Evolutionary conservation across 176 grass and related monocot species (phyloP), one percentile per base, ranked within the genome.

Genomic region (Avena eriantha): DNA sequence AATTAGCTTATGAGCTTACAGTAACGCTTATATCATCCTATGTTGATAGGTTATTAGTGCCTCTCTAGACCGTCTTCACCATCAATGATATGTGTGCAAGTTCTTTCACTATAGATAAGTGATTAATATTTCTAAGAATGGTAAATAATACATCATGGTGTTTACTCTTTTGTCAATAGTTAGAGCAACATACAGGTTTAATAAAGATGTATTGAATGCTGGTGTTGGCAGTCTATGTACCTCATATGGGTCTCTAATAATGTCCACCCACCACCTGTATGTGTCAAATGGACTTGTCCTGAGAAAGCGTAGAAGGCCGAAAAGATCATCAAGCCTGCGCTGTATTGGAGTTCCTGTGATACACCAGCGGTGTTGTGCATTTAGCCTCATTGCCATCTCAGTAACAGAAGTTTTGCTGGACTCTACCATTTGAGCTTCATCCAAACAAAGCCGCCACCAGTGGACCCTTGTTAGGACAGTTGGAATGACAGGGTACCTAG

Each of bases 401-500:
- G 91, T 95, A 61, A 95, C 86, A 76, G 82, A 90, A 87, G 88
- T 91, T 86, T 86, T 95, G 92, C 82, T 94, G 85, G 87, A 92
- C 83, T 98, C 96, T 58, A 98, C 96, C 93, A 94, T 95, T 81
- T 98, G 96, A 70, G 93, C 96, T 83, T 98, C 96, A 93, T 98
- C 96, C 88, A 98, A 92, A 91, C 96, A 98, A 63, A 94, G 90
- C 34, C 96, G 86, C 96, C 96, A 98, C 93, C 96, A 98, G 51
- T 94, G 83, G 58, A 98, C 86, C 84, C 92, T 98, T 86, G 96
- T 98, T 83, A 98, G 82, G 46, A 95, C 75, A 77, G 96, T 98
- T 76, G 96, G 96, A 86, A 91, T 81, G 77, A 98, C 90, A 69
- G 96, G 93, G 70, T 95, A 98, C 85, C 96, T 98, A 85, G 41